phyloP scores from a whole-genome alignment of 1,284 basidiomycete genomes.

The Acaromyces ingoldii region DNA sequence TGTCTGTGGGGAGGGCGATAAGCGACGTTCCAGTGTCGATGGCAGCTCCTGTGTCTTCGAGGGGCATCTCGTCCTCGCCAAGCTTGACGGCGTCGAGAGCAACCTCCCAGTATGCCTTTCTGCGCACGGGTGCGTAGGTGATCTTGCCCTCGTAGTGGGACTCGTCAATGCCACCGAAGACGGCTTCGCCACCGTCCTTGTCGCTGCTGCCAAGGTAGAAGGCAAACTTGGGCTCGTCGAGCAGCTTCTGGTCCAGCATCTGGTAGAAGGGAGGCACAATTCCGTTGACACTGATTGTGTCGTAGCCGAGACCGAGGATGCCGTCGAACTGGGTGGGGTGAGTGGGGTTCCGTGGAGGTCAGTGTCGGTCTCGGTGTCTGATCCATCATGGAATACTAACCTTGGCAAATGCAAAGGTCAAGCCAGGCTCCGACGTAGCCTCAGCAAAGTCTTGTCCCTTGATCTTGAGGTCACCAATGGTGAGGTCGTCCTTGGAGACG shows the following conservation, averaged over 20 bases:
- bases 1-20: slow-evolving; percentile 84
- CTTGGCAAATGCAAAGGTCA: slow-evolving; percentile 71
- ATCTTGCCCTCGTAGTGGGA: slow-evolving; percentile 76
- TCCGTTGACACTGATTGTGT: slow-evolving; percentile 92
- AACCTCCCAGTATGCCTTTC: slow-evolving; percentile 88
- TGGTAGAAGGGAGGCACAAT: slow-evolving; percentile 93
- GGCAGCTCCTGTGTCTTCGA: slow-evolving; percentile 78
- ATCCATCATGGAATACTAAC: too few relatives aligned
- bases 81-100: slow-evolving; percentile 53
- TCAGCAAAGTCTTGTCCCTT: slow-evolving; percentile 86
- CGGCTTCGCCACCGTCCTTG: slow-evolving; percentile 82
- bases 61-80: slow-evolving; percentile 69
- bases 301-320: slow-evolving; percentile 89
- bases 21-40: slow-evolving; percentile 72
- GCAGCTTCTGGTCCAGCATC: slow-evolving; percentile 77
- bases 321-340: slow-evolving; percentile 92
- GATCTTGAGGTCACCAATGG: slow-evolving; percentile 79
- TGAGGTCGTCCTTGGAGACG: slow-evolving; percentile 77
- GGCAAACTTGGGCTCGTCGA: slow-evolving; percentile 84
- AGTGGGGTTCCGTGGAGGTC: too few relatives aligned
- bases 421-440: slow-evolving; percentile 90
- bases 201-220: slow-evolving; percentile 89
- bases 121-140: slow-evolving; percentile 81
- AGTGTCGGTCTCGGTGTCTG: too few relatives aligned
- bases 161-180: slow-evolving; percentile 86